Evolutionary conservation across 108 stramenopile species (phyloP).

Genomic region (Fragilaria radians): DNA sequence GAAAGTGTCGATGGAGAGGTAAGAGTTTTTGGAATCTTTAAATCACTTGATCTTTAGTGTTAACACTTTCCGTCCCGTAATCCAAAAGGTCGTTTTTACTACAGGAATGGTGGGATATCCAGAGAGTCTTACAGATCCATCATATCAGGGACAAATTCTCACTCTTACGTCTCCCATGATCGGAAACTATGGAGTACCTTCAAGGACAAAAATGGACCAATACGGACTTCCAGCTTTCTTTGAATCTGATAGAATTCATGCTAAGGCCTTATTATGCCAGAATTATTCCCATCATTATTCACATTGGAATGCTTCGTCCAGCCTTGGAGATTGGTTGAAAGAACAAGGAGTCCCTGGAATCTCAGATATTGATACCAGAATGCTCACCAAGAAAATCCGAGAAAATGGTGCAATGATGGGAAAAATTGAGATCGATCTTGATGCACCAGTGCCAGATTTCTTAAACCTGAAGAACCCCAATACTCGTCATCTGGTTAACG

Average conservation of each 20-base stretch:
- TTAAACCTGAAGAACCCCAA: conserved; percentile 79
- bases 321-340: conserved; percentile 94
- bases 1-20: conserved; percentile 81
- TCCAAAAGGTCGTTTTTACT: conserved; percentile 93
- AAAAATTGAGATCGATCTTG: conserved; percentile 77
- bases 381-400: conserved; percentile 96
- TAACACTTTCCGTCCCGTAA: too few relatives aligned
- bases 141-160: conserved; percentile 94
- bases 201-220: conserved; percentile 71
- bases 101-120: conserved; percentile 99
- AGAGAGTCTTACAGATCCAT: conserved; percentile 97
- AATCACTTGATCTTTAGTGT: not conserved
- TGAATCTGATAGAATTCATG: conserved; percentile 93
- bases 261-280: conserved; percentile 87
- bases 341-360: conserved; percentile 93
- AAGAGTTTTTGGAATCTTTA: conserved; percentile 17
- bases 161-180: conserved; percentile 94
- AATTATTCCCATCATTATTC: conserved; percentile 89
- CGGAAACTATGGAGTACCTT: conserved; percentile 98
- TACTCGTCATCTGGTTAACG: conserved; percentile 84
- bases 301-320: conserved; percentile 94
- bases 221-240: conserved; percentile 86
- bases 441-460: conserved; percentile 42
- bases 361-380: conserved; percentile 91
- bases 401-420: conserved; percentile 92